phyloP scores from a whole-genome alignment of 768 basidiomycete species.

The Termitomyces eurrhizus region DNA sequence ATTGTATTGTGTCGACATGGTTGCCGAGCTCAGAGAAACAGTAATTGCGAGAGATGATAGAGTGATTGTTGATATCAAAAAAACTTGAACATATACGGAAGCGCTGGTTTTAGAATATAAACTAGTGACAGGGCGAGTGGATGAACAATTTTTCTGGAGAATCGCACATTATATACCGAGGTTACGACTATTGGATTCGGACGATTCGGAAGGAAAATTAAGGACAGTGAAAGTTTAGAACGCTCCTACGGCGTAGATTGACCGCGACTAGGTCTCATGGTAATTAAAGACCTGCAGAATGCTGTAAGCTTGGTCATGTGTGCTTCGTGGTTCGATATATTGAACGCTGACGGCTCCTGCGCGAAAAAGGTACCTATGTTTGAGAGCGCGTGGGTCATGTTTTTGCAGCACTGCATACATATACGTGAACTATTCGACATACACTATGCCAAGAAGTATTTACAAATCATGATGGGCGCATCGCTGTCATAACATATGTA shows the following conservation, averaged over 20 bases:
- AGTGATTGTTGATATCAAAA: background rate
- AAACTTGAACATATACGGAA: background rate
- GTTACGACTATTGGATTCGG: background rate
- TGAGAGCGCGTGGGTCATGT: no score
- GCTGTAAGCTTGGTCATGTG: background rate
- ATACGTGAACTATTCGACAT: background rate
- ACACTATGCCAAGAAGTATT: background rate
- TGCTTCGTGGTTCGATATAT: background rate
- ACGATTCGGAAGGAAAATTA: no score
- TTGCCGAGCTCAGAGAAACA: background rate
- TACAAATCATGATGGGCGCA: background rate
- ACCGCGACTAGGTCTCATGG: background rate
- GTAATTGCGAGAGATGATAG: background rate
- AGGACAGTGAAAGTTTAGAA: background rate
- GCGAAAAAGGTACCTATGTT: background rate
- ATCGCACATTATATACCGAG: background rate
- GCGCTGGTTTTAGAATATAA: background rate
- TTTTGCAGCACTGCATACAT: background rate
- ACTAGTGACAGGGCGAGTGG: background rate
- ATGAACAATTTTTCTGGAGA: background rate
- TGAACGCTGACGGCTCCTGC: background rate
- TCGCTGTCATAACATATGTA: background rate
- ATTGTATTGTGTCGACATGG: background rate
- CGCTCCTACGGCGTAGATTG: background rate
- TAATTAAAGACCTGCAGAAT: background rate